These are phyloP conservation scores for Sinapis alba DNA, from an alignment of 441 rosid species.

Conservation along the genomic window DNA sequence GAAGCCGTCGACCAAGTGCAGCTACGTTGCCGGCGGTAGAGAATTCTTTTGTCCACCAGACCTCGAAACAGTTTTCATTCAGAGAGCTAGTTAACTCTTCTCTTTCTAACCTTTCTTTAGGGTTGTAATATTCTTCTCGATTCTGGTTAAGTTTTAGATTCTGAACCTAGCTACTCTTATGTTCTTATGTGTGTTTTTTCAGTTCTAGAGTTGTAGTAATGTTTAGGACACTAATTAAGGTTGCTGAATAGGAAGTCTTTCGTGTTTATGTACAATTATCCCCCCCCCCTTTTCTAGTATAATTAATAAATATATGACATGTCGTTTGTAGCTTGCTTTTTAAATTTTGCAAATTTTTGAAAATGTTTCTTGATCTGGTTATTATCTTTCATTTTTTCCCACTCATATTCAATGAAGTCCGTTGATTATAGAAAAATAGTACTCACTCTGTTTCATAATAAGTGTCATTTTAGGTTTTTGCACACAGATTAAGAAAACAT, in stretches of 20 bases:
- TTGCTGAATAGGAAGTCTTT: slow-evolving; percentile 10
- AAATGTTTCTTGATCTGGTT: not conserved
- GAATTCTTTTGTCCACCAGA: slow-evolving; percentile 87
- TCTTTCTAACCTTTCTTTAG: slow-evolving; percentile 2
- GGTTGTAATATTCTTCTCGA: not conserved
- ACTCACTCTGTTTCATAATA: too few relatives aligned
- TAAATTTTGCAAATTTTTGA: not conserved
- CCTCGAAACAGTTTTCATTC: slow-evolving; percentile 73
- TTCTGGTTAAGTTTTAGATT: not conserved
- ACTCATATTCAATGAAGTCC: not conserved
- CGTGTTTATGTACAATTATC: slow-evolving; percentile 18
- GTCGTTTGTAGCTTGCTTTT: not conserved
- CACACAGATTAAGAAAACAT: too few relatives aligned
- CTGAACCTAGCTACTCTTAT: not conserved
- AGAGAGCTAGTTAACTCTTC: slow-evolving; percentile 41
- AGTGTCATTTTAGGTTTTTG: too few relatives aligned
- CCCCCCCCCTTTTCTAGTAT: not conserved
- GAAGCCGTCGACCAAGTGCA: slow-evolving; percentile 62
- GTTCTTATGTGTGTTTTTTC: not conserved
- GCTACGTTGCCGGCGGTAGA: slow-evolving; percentile 41
- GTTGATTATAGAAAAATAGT: not conserved
- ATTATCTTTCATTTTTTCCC: not conserved
- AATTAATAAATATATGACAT: not conserved
- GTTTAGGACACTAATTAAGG: slow-evolving; percentile 28
- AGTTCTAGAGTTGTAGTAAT: not conserved